These are phyloP conservation scores for Alternaria hordeiaustralica DNA, from an alignment of 2,329 filamentous ascomycete species.

Conservation along the genomic window DNA sequence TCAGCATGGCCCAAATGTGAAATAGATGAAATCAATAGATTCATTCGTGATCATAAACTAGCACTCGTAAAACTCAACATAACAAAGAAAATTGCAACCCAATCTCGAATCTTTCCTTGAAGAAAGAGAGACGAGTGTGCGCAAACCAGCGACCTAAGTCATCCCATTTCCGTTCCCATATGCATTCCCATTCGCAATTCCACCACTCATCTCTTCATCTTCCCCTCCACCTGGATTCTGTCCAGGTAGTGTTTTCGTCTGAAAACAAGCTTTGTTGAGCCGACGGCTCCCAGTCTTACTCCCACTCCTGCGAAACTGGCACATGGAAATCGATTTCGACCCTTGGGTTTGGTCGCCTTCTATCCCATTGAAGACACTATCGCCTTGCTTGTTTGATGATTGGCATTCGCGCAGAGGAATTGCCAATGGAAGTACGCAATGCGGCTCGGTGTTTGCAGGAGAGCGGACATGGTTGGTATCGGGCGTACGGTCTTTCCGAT, in stretches of 20 bases:
- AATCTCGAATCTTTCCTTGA: neutral
- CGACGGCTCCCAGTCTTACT: neutral
- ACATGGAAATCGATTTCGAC: neutral
- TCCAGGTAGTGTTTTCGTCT: neutral
- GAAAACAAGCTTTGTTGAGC: slow-evolving; percentile 7
- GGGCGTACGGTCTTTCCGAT: neutral
- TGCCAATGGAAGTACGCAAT: neutral
- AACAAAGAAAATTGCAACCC: neutral
- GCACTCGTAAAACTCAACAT: neutral
- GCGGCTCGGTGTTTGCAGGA: neutral
- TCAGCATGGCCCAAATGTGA: neutral
- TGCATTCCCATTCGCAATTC: neutral
- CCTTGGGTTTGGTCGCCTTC: slow-evolving; percentile 6
- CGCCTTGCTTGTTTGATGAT: slow-evolving; percentile 32
- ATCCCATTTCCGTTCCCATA: neutral
- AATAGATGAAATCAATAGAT: neutral
- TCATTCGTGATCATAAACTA: neutral
- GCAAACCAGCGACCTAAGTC: neutral
- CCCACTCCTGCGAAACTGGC: neutral
- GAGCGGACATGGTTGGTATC: neutral
- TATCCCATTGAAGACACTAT: slow-evolving; percentile 19
- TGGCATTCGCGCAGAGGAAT: slow-evolving; percentile 25
- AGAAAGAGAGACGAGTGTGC: neutral
- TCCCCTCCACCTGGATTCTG: neutral
- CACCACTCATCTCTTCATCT: neutral